Evolutionary conservation across 352 stramenopile genomes (phyloP).

Genomic region (Blastocystis hominis): DNA sequence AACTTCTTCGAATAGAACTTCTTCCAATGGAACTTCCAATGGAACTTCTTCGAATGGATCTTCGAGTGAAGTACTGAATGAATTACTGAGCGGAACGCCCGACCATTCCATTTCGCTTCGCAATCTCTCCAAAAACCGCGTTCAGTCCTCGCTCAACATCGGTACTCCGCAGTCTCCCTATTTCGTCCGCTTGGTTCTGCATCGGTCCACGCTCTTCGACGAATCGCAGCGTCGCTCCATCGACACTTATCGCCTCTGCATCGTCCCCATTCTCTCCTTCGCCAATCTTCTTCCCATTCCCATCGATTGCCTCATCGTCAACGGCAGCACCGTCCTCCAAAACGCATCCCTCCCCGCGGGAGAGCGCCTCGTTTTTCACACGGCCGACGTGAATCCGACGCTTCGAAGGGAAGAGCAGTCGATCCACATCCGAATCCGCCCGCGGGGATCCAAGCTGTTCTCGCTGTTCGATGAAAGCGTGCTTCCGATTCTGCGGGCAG

Average conservation of each 20-base stretch:
- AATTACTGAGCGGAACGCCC: no score
- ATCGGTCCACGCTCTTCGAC: background rate
- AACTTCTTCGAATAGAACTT: no score
- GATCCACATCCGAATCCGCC: background rate
- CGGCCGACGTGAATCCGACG: background rate
- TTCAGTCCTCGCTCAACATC: background rate
- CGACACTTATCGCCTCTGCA: background rate
- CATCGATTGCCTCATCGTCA: background rate
- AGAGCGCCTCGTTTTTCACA: background rate
- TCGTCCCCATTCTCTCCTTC: background rate
- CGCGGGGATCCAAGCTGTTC: background rate
- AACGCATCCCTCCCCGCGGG: background rate
- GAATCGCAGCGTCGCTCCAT: background rate
- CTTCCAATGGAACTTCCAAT: no score
- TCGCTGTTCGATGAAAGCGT: background rate
- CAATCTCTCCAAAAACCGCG: background rate
- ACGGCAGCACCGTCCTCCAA: background rate
- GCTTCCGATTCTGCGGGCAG: background rate
- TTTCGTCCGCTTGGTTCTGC: background rate
- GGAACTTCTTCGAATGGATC: no score
- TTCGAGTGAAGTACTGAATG: background rate
- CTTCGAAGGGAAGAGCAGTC: background rate
- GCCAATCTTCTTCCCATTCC: slow-evolving; percentile 4
- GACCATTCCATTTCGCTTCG: background rate
- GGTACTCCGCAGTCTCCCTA: background rate